Base-by-base conservation (phyloP, 2,329 filamentous ascomycete genomes). In the Teratosphaeria zuluensis region DNA sequence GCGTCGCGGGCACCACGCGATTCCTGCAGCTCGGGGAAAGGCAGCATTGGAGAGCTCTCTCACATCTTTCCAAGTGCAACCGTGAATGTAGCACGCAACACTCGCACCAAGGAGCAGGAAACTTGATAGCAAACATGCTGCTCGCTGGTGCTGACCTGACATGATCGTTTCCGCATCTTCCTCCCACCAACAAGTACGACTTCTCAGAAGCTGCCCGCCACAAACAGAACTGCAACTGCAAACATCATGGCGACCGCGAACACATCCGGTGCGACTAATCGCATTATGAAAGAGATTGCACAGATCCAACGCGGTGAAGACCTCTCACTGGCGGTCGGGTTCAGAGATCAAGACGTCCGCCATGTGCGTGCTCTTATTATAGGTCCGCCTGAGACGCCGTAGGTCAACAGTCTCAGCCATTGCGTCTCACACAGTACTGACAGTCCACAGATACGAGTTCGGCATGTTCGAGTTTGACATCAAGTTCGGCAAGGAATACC, bases 361-460 rank as follows among this genome's bases (percentile, higher is more conserved):
- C 88, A 90, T 71, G 87, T 97, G 55, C 88, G 85, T 70, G 90
- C 92, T 54, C 75, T 97, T 63, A 92, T 97, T 68, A 84, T 97
- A 65, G 94, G 94, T 0, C 92, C 94, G 28, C 90, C 92, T 64
- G 92, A 94, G 66, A 95, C 92, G 0, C 92, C 92, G 0, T 59
- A n/a, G 19, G 11, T 53, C 21, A 28, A 3, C 19, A 11, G 12
- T 38, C 55, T 58, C 58, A 48, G 60, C 59, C 32, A 19, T 28
- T 35, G 12, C 6, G 4, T 35, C 52, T 35, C 51, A 19, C 8
- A 28, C 52, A 31, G 14, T 35, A n/a, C 28, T 35, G 28, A 31
- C 24, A 14, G 2, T 21, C 52, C 31, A 8, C 32, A 53, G 52
- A 5, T 99, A 99, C 73, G 92, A 96, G 73, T 96, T 95, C 70